Evolutionary conservation across 768 basidiomycete genomes (phyloP).

Genomic region (Rossbeevera mucosa): DNA sequence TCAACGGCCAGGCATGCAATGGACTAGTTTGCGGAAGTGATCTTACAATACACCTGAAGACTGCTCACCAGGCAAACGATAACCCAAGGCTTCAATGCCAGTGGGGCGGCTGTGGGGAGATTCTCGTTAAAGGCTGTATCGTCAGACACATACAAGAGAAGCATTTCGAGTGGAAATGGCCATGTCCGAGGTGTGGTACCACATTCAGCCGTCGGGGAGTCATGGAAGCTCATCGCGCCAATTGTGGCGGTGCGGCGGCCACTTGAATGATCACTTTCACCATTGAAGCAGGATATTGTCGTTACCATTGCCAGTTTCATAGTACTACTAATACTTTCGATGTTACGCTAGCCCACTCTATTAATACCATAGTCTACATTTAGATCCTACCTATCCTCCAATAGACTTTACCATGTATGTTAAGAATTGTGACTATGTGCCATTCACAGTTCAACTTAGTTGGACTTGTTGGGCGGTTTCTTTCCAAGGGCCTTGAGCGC

Average conservation of each 20-base stretch:
- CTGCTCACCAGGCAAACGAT: conserved; percentile 4
- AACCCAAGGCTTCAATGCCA: conserved; percentile 4
- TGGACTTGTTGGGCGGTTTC: no score
- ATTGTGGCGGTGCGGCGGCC: conserved; percentile 3
- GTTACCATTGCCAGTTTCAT: neutral
- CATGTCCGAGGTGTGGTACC: conserved; percentile 15
- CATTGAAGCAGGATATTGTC: neutral
- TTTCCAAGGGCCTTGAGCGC: no score
- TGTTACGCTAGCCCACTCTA: neutral
- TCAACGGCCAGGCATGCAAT: conserved; percentile 11
- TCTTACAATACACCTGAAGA: conserved; percentile 14
- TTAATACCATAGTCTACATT: neutral
- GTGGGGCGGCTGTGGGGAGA: conserved; percentile 19
- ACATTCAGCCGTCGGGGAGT: conserved; percentile 20
- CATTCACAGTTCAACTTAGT: neutral
- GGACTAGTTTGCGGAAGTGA: conserved; percentile 12
- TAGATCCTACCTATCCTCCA: no score
- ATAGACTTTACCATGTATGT: neutral
- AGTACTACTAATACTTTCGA: neutral
- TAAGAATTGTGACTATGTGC: neutral
- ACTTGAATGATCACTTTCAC: neutral
- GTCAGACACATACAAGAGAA: conserved; percentile 22
- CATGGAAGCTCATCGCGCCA: conserved; percentile 14
- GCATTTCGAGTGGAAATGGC: conserved; percentile 22
- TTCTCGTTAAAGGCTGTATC: conserved; percentile 11